phyloP scores from a whole-genome alignment of 352 stramenopile genomes.

The Pythium aquatile region DNA sequence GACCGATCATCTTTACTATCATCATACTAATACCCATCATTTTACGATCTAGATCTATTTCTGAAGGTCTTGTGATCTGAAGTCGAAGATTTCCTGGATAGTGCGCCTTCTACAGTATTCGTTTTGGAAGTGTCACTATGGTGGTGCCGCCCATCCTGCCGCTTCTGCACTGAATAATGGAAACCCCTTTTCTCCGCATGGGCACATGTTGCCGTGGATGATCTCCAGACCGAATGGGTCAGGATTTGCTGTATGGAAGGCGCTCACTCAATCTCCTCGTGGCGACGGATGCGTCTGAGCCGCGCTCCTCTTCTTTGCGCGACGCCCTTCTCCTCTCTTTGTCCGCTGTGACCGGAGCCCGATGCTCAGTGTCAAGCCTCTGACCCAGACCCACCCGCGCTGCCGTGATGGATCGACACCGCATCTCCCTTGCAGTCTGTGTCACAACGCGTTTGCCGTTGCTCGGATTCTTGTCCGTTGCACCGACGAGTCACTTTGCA shows the following conservation, averaged over 20 bases:
- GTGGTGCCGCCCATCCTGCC: not conserved
- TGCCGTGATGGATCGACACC: not conserved
- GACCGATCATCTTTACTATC: not conserved
- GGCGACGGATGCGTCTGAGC: conserved; percentile 21
- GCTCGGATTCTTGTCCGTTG: conserved; percentile 4
- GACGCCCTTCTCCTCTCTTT: not conserved
- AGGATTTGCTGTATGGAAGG: no score
- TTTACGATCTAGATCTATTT: not conserved
- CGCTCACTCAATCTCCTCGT: not conserved
- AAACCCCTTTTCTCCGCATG: conserved; percentile 21
- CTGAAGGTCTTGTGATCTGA: not conserved
- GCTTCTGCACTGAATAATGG: conserved; percentile 27
- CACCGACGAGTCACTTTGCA: conserved; percentile 28
- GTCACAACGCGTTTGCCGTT: conserved; percentile 1
- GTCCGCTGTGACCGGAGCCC: not conserved
- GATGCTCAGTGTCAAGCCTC: not conserved
- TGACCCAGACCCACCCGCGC: not conserved
- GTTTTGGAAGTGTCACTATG: not conserved
- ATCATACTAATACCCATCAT: not conserved
- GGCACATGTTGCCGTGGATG: conserved; percentile 5
- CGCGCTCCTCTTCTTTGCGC: conserved; percentile 12
- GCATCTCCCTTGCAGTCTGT: not conserved
- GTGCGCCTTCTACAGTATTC: not conserved
- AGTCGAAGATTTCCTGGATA: no score
- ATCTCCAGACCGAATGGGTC: not conserved